Percentiles rank a stretch among this genome's conserved stretches.
Conservation (phyloP, 1,284 basidiomycete species). For the Cryptococcus deneoformans region DNA sequence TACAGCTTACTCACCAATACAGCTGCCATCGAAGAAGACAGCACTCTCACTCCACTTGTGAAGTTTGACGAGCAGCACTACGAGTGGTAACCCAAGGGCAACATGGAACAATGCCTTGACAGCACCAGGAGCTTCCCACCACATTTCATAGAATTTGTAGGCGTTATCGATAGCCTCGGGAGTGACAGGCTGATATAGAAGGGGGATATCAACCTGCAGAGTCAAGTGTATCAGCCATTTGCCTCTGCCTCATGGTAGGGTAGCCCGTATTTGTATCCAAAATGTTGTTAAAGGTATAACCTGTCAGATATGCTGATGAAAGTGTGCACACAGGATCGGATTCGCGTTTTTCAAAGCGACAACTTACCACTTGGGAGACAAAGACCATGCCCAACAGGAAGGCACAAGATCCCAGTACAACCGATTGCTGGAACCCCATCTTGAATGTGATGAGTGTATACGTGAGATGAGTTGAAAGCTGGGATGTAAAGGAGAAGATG, state of each 20-base stretch:
- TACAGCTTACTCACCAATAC: conserved; percentile 58
- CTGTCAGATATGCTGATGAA: background rate
- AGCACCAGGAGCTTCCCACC: conserved; percentile 79
- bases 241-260: background rate
- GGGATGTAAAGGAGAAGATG: too few species aligned
- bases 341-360: background rate
- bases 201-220: conserved; percentile 70
- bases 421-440: conserved; percentile 83
- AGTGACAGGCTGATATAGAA: conserved; percentile 64
- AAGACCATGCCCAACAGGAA: conserved; percentile 86
- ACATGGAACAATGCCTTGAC: conserved; percentile 84
- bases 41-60: conserved; percentile 84
- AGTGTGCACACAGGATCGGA: background rate
- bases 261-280: background rate
- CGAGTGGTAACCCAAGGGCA: conserved; percentile 69
- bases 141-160: conserved; percentile 81
- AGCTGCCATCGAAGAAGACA: conserved; percentile 85
- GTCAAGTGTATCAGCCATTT: conserved; percentile 31
- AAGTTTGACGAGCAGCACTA: conserved; percentile 71
- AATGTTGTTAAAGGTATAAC: background rate
- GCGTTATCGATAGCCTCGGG: conserved; percentile 67
- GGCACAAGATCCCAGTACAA: conserved; percentile 72
- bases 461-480: too few species aligned
- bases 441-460: background rate
- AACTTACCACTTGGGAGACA: conserved; percentile 61